Evolutionary conservation across 169 alveolate species (phyloP).

Genomic region (Pseudocohnilembus persalinus): DNA sequence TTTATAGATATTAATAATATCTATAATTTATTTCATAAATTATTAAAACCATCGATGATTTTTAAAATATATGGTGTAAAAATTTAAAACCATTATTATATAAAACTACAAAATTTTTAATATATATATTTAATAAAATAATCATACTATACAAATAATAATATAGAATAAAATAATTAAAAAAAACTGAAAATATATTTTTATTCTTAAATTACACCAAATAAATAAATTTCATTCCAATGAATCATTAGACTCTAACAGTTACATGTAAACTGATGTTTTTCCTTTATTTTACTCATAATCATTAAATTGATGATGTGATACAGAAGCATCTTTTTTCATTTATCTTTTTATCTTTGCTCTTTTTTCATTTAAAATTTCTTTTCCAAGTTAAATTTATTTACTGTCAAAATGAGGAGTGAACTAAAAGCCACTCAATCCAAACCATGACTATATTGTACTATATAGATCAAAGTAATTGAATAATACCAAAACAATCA

Average conservation of each 20-base stretch:
- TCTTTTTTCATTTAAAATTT: not conserved
- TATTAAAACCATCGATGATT: too few relatives aligned
- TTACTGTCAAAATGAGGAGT: constrained; percentile 40
- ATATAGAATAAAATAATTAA: too few relatives aligned
- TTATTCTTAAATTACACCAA: too few relatives aligned
- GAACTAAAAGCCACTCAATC: constrained; percentile 50
- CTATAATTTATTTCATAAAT: too few relatives aligned
- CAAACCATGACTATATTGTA: constrained; percentile 37
- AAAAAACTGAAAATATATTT: too few relatives aligned
- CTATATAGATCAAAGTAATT: constrained; percentile 55
- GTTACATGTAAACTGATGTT: not conserved
- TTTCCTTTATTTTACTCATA: not conserved
- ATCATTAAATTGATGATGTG: not conserved
- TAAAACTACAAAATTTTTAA: too few relatives aligned
- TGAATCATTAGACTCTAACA: not conserved
- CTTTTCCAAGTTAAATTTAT: constrained; percentile 48
- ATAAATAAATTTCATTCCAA: too few relatives aligned
- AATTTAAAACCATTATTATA: too few relatives aligned
- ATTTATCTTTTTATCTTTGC: not conserved
- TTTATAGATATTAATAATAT: too few relatives aligned
- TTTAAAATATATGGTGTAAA: too few relatives aligned
- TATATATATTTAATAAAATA: too few relatives aligned
- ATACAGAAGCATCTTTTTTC: not conserved
- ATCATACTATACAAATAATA: too few relatives aligned
- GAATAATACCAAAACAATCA: constrained; percentile 38